A percentile compares a stretch with the other conserved stretches of the same genome.
phyloP scores from a whole-genome alignment of 1,139 yeast genomes.

The Eremothecium sinecaudum region DNA sequence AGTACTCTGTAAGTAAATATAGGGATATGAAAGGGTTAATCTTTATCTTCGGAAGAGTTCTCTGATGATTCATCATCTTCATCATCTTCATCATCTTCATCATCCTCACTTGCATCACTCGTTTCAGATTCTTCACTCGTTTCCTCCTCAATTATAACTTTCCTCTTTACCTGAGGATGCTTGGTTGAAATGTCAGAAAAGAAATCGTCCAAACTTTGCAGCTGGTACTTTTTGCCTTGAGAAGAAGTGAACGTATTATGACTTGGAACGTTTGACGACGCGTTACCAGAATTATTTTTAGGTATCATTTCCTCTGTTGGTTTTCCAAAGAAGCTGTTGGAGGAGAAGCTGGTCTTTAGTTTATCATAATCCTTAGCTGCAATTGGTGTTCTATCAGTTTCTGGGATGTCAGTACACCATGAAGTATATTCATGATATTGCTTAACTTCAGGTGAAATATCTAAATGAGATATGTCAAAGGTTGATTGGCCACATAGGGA shows the following conservation, averaged over 20 bases:
- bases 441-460: conserved; percentile 9
- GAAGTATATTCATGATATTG: conserved; percentile 8
- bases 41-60: conserved; percentile 14
- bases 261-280: no score
- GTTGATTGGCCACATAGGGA: conserved; percentile 1
- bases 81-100: conserved; percentile 26
- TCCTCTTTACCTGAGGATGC: conserved; percentile 19
- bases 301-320: conserved; percentile 9
- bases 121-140: conserved; percentile 25
- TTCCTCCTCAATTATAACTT: conserved; percentile 29
- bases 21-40: conserved; percentile 1
- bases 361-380: conserved; percentile 25
- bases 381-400: conserved; percentile 18
- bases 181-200: conserved; percentile 48
- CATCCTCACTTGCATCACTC: conserved; percentile 22
- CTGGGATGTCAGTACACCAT: conserved; percentile 12
- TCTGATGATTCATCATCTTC: conserved; percentile 15
- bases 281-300: no score
- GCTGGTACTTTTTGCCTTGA: conserved; percentile 38
- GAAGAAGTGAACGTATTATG: conserved; percentile 11
- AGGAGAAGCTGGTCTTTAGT: conserved; percentile 27
- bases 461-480: conserved; percentile 4
- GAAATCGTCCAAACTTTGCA: conserved; percentile 80
- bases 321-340: conserved; percentile 16
- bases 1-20: conserved; percentile 1